phyloP scores from a whole-genome alignment of 306 rosid genomes.

The Castanospermum australe region DNA sequence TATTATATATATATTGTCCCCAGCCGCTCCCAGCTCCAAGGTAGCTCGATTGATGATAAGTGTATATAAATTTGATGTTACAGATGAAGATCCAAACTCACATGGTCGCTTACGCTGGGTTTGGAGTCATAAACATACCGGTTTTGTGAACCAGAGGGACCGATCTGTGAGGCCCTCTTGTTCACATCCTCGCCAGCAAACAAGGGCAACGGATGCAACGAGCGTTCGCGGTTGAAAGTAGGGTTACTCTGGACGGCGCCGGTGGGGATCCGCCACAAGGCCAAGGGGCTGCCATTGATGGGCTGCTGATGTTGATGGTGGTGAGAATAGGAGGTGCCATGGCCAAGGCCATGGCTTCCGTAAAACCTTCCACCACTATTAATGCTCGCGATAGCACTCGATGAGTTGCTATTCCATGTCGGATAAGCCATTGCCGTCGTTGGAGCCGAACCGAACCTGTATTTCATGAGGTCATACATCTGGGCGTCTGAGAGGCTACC shows the following conservation, averaged over 20 bases:
- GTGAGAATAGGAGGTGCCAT: slow-evolving; percentile 38
- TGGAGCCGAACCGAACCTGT: slow-evolving; percentile 43
- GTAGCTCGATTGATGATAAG: background rate
- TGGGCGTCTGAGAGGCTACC: slow-evolving; percentile 47
- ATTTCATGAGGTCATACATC: slow-evolving; percentile 58
- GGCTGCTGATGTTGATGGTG: slow-evolving; percentile 44
- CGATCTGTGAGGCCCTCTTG: slow-evolving; percentile 28
- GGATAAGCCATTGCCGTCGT: slow-evolving; percentile 37
- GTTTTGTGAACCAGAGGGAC: slow-evolving; percentile 36
- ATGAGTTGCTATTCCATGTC: slow-evolving; percentile 42
- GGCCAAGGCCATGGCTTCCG: slow-evolving; percentile 37
- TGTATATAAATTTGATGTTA: slow-evolving; percentile 23
- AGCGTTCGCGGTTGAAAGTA: slow-evolving; percentile 46
- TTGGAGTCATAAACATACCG: slow-evolving; percentile 51
- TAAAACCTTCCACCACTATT: slow-evolving; percentile 37
- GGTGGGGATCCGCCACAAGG: slow-evolving; percentile 62
- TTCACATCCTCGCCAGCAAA: slow-evolving; percentile 44
- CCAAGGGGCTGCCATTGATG: slow-evolving; percentile 73
- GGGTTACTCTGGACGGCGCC: slow-evolving; percentile 39
- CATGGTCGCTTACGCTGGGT: slow-evolving; percentile 56
- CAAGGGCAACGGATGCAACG: slow-evolving; percentile 50
- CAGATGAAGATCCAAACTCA: slow-evolving; percentile 95
- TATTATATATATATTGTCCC: background rate
- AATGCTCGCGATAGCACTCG: background rate
- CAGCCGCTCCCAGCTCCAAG: background rate